Conservation (phyloP, 495 filamentous ascomycete genomes). For the Talaromyces thailandensis region DNA sequence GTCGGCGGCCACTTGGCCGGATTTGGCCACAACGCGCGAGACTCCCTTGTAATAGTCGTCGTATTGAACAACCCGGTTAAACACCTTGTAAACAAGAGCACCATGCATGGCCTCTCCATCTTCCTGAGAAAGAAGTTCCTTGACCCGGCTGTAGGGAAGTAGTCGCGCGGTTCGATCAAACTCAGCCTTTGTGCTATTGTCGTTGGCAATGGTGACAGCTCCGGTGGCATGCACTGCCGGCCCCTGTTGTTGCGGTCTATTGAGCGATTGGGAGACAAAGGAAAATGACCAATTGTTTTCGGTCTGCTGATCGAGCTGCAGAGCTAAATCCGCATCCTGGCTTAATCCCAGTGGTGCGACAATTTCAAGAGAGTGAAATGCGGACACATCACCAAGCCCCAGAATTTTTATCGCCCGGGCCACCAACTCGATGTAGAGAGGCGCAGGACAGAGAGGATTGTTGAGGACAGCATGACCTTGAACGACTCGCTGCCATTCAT, state of each 20-base stretch:
- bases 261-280: not conserved
- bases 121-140: not conserved
- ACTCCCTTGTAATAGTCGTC: conserved; percentile 19
- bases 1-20: conserved; percentile 15
- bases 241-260: not conserved
- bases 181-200: not conserved
- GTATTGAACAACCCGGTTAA: conserved; percentile 19
- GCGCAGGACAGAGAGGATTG: conserved; percentile 28
- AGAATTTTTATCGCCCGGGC: not conserved
- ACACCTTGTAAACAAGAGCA: conserved; percentile 19
- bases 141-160: not conserved
- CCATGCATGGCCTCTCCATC: conserved; percentile 5
- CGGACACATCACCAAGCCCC: too few species aligned
- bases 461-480: conserved; percentile 28
- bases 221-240: too few species aligned
- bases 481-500: not conserved
- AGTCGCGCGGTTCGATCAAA: not conserved
- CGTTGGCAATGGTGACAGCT: too few species aligned
- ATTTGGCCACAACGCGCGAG: conserved; percentile 10
- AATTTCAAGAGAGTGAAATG: conserved; percentile 1
- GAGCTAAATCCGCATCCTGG: too few species aligned
- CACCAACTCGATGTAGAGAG: conserved; percentile 23
- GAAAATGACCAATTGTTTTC: too few species aligned
- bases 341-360: not conserved
- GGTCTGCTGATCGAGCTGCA: too few species aligned